phyloP scores from a whole-genome alignment of 2,329 filamentous ascomycete genomes.

The Ophiostoma perfectum region DNA sequence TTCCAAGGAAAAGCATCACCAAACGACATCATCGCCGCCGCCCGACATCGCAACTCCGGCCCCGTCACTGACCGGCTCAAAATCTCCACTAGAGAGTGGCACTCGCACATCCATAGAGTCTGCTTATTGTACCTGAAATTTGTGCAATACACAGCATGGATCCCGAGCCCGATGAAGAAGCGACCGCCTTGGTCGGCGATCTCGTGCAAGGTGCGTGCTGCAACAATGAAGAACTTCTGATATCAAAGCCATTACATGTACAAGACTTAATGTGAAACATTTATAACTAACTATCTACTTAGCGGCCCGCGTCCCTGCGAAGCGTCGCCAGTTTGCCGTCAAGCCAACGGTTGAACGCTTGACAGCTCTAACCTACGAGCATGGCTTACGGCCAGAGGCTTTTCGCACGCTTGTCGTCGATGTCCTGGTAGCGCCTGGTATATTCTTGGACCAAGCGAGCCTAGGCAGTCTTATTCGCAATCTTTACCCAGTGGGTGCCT shows the following conservation, averaged over 20 bases:
- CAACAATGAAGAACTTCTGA: not conserved
- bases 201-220: constrained; percentile 25
- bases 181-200: constrained; percentile 24
- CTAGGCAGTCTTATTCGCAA: constrained; percentile 64
- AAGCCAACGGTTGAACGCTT: constrained; percentile 60
- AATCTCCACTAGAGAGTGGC: not conserved
- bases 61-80: not conserved
- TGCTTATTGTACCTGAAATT: not conserved
- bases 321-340: constrained; percentile 58
- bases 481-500: constrained; percentile 63
- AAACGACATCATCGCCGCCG: not conserved
- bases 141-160: constrained; percentile 21
- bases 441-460: constrained; percentile 69
- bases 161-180: constrained; percentile 24
- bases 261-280: too few relatives aligned
- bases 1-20: not conserved
- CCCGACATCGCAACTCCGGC: not conserved
- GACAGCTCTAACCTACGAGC: constrained; percentile 58
- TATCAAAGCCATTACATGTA: too few relatives aligned
- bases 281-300: constrained; percentile 10
- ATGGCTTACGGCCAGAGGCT: constrained; percentile 57
- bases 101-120: too few relatives aligned
- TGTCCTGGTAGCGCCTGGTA: constrained; percentile 52
- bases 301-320: constrained; percentile 59
- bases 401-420: constrained; percentile 62